Conservation (phyloP, 495 filamentous ascomycete species). For the Podospora comata region DNA sequence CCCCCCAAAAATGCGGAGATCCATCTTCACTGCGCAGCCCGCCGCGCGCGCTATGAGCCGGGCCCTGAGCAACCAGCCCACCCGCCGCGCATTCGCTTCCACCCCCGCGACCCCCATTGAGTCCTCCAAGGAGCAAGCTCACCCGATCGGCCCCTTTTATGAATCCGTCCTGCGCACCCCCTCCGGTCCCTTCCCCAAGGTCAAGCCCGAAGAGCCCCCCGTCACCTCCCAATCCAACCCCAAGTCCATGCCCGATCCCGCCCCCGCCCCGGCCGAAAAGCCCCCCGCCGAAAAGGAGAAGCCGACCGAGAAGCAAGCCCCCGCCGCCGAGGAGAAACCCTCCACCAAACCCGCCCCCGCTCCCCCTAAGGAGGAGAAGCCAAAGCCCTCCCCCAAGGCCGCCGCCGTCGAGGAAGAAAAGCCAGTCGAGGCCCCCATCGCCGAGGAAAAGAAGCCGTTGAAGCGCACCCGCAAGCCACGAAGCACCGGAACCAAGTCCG, state of each 20-base stretch:
- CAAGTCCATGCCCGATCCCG: conserved; percentile 17
- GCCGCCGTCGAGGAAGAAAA: conserved; percentile 12
- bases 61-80: conserved; percentile 20
- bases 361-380: conserved; percentile 16
- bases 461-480: conserved; percentile 25
- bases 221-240: conserved; percentile 21
- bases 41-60: conserved; percentile 24
- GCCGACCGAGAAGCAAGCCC: conserved; percentile 40
- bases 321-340: conserved; percentile 26
- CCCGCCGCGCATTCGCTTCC: conserved; percentile 28
- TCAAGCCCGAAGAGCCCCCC: conserved; percentile 31
- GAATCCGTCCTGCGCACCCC: conserved; percentile 45
- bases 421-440: conserved; percentile 11
- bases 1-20: conserved; percentile 26
- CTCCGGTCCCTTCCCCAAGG: conserved; percentile 27
- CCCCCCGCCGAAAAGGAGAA: conserved; percentile 29
- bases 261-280: conserved; percentile 23
- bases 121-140: conserved; percentile 31
- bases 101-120: conserved; percentile 22
- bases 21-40: conserved; percentile 26
- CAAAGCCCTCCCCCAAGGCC: conserved; percentile 14
- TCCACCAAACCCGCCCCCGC: conserved; percentile 5
- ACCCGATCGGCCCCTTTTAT: conserved; percentile 42
- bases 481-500: conserved; percentile 27
- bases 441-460: conserved; percentile 8